These are phyloP conservation scores for Bromus sterilis DNA, from an alignment of 176 grass and related monocot species.

Conservation along the genomic window DNA sequence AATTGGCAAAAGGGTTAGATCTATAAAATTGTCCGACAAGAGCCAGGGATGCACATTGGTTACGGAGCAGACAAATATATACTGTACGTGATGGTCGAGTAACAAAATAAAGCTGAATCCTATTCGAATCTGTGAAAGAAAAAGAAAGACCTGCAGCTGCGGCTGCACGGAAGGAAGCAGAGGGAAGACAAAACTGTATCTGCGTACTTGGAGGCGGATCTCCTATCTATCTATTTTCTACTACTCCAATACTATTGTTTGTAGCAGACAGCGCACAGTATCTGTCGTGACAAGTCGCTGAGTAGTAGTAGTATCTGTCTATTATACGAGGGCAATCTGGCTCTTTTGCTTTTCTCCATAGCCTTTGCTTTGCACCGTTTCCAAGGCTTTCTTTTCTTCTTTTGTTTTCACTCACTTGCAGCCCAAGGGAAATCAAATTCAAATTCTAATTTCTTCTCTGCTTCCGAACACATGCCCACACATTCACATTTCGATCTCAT, in stretches of 20 bases:
- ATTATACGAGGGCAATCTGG: background rate
- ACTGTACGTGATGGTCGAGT: background rate
- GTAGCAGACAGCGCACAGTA: background rate
- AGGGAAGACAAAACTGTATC: slow-evolving; percentile 8
- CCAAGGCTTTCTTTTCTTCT: slow-evolving; percentile 1
- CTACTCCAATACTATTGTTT: background rate
- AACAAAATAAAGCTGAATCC: background rate
- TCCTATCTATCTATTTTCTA: background rate
- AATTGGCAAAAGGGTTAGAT: no score
- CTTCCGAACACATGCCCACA: background rate
- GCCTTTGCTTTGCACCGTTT: slow-evolving; percentile 31
- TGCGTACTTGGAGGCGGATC: background rate
- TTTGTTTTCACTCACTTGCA: background rate
- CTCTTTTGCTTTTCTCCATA: slow-evolving; percentile 6
- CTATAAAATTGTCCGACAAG: no score
- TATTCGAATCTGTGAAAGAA: background rate
- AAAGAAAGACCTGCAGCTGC: background rate
- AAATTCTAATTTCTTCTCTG: background rate
- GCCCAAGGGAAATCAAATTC: background rate
- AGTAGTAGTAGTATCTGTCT: background rate
- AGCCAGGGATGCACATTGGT: background rate
- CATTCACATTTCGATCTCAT: background rate
- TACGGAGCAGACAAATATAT: background rate
- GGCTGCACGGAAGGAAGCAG: background rate
- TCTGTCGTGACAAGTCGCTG: background rate